A percentile compares a stretch with the other conserved stretches of the same genome.
phyloP scores from a whole-genome alignment of 2,329 filamentous ascomycete species.

The Aspergillus fijiensis region DNA sequence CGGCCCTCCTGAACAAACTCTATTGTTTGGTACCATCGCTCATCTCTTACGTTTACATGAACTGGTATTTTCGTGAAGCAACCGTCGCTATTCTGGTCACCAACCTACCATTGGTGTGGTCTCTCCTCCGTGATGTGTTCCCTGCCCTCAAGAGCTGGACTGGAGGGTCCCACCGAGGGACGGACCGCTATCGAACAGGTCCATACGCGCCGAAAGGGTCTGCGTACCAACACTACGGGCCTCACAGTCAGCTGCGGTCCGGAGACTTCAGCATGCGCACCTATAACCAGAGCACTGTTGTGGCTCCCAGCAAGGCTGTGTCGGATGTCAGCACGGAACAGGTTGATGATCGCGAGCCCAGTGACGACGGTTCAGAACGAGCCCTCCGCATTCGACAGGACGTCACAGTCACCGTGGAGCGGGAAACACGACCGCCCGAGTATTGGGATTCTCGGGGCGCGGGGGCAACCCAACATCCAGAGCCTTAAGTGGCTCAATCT shows the following conservation, averaged over 20 bases:
- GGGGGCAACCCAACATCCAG: neutral
- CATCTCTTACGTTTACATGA: slow-evolving; percentile 46
- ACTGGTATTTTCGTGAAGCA: slow-evolving; percentile 51
- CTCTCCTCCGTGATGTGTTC: slow-evolving; percentile 52
- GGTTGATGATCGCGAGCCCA: slow-evolving; percentile 32
- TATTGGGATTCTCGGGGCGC: slow-evolving; percentile 9
- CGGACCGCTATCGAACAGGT: slow-evolving; percentile 35
- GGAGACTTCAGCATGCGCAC: slow-evolving; percentile 34
- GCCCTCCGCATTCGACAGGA: slow-evolving; percentile 42
- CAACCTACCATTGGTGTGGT: slow-evolving; percentile 54
- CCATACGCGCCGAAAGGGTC: slow-evolving; percentile 34
- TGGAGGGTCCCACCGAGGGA: slow-evolving; percentile 35
- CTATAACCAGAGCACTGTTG: slow-evolving; percentile 27
- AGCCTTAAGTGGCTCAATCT: slow-evolving; percentile 11
- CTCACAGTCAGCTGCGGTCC: slow-evolving; percentile 27
- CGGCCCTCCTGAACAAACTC: slow-evolving; percentile 52
- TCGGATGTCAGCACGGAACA: slow-evolving; percentile 29
- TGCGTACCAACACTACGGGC: slow-evolving; percentile 29
- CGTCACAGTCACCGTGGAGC: slow-evolving; percentile 35
- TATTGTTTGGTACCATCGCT: slow-evolving; percentile 46
- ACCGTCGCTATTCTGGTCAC: slow-evolving; percentile 50
- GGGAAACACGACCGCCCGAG: slow-evolving; percentile 17
- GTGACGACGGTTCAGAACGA: slow-evolving; percentile 39
- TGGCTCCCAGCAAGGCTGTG: slow-evolving; percentile 29
- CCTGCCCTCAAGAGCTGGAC: slow-evolving; percentile 43